Percentiles rank a stretch among this genome's conserved stretches.
phyloP scores from a whole-genome alignment of 1,139 yeast species.

The Candida tetrigidarum region DNA sequence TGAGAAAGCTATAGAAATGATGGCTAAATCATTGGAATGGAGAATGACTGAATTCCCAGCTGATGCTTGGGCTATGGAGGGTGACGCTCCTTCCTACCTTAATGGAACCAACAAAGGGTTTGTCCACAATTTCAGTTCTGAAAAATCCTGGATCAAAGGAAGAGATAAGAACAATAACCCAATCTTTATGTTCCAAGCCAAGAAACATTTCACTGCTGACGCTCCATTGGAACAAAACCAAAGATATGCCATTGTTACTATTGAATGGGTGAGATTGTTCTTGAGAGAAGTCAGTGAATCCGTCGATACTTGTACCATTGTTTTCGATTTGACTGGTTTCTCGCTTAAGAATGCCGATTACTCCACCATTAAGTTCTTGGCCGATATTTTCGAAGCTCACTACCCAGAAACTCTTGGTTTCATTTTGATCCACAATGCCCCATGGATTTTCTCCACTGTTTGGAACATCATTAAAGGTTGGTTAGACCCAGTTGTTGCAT shows the following conservation, averaged over 20 bases:
- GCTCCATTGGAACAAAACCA: constrained; percentile 42
- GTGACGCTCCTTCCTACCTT: constrained; percentile 43
- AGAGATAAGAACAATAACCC: constrained; percentile 43
- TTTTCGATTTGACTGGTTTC: constrained; percentile 52
- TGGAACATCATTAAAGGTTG: constrained; percentile 51
- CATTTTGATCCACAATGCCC: constrained; percentile 48
- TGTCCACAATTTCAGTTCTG: constrained; percentile 40
- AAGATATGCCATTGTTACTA: constrained; percentile 40
- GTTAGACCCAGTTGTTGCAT: constrained; percentile 52
- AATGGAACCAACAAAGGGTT: constrained; percentile 38
- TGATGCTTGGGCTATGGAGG: constrained; percentile 39
- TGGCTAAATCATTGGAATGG: constrained; percentile 44
- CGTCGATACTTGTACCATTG: constrained; percentile 42
- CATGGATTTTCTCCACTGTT: constrained; percentile 53
- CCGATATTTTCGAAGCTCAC: constrained; percentile 50
- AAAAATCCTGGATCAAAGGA: constrained; percentile 46
- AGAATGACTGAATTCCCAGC: constrained; percentile 33
- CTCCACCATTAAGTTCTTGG: constrained; percentile 47
- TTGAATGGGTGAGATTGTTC: constrained; percentile 46
- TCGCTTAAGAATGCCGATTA: constrained; percentile 51
- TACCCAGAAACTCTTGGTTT: constrained; percentile 51
- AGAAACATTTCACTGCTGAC: constrained; percentile 43
- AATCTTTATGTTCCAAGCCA: constrained; percentile 43
- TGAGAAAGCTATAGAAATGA: constrained; percentile 38
- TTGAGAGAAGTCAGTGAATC: constrained; percentile 40